Conservation (phyloP, 2,329 filamentous ascomycete species). For the Didymella arachidicola region DNA sequence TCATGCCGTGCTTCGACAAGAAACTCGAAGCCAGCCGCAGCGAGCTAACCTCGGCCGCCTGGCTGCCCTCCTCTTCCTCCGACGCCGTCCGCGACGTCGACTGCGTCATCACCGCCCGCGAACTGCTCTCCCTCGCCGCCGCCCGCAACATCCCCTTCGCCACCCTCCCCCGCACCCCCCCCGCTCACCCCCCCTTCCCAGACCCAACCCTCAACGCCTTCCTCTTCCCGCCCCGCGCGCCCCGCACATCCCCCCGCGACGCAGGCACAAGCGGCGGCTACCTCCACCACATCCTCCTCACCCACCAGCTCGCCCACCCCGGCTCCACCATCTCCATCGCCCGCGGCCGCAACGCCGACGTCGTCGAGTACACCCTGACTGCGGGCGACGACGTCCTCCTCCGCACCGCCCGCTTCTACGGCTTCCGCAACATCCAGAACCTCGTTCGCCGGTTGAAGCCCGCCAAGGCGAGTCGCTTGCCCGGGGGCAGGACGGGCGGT, state of each 20-base stretch:
- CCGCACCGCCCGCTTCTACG: conserved; percentile 81
- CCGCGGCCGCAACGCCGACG: conserved; percentile 87
- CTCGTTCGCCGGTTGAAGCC: conserved; percentile 92
- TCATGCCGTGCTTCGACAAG: conserved; percentile 99
- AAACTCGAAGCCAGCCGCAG: conserved; percentile 94
- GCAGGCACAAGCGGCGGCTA: conserved; percentile 90
- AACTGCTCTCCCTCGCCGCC: conserved; percentile 87
- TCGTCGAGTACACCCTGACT: conserved; percentile 80
- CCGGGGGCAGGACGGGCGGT: conserved; percentile 44
- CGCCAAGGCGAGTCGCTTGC: conserved; percentile 67
- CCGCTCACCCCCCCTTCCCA: conserved; percentile 70
- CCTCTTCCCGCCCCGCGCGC: conserved; percentile 65
- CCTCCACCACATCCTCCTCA: conserved; percentile 81
- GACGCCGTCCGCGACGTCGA: conserved; percentile 81
- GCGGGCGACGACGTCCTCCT: conserved; percentile 54
- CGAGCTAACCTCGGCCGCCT: conserved; percentile 84
- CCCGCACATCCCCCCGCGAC: conserved; percentile 55
- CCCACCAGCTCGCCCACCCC: conserved; percentile 73
- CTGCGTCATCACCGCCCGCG: conserved; percentile 96
- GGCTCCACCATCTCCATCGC: conserved; percentile 74
- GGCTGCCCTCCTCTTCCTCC: conserved; percentile 56
- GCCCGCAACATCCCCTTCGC: conserved; percentile 82
- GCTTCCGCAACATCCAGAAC: conserved; percentile 98
- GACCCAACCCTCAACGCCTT: conserved; percentile 75
- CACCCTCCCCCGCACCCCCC: conserved; percentile 67